phyloP scores from a whole-genome alignment of 306 rosid species.

The Senna tora region DNA sequence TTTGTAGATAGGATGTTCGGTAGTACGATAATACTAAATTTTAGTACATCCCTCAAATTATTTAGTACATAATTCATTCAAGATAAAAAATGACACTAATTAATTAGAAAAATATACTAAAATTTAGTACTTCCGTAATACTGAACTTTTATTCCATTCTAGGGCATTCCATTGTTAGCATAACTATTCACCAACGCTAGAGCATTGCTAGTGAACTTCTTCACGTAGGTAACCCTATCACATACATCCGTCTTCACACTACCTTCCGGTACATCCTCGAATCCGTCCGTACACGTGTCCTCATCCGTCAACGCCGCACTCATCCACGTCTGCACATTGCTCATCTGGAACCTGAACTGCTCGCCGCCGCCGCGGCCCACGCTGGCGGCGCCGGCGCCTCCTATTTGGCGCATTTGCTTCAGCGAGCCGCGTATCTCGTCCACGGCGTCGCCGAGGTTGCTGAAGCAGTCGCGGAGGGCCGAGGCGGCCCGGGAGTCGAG shows the following conservation, averaged over 20 bases:
- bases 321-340: slow-evolving; percentile 95
- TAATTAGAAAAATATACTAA: too few species aligned
- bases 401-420: slow-evolving; percentile 61
- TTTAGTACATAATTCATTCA: too few species aligned
- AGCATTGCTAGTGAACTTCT: slow-evolving; percentile 74
- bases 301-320: slow-evolving; percentile 84
- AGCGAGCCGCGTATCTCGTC: slow-evolving; percentile 81
- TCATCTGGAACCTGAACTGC: slow-evolving; percentile 63
- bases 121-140: too few species aligned
- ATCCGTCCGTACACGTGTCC: slow-evolving; percentile 86
- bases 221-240: slow-evolving; percentile 47
- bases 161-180: slow-evolving; percentile 44
- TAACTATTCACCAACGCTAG: slow-evolving; percentile 66
- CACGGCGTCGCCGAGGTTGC: slow-evolving; percentile 82
- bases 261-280: slow-evolving; percentile 55
- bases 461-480: slow-evolving; percentile 86
- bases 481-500: slow-evolving; percentile 51
- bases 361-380: neutral
- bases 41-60: too few species aligned
- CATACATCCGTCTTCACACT: slow-evolving; percentile 52
- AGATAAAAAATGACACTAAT: too few species aligned
- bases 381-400: neutral
- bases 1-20: too few species aligned
- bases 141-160: too few species aligned
- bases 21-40: too few species aligned